Base-by-base conservation (phyloP, 1,284 basidiomycete genomes). In the Leccinum brunneo-olivaceum region DNA sequence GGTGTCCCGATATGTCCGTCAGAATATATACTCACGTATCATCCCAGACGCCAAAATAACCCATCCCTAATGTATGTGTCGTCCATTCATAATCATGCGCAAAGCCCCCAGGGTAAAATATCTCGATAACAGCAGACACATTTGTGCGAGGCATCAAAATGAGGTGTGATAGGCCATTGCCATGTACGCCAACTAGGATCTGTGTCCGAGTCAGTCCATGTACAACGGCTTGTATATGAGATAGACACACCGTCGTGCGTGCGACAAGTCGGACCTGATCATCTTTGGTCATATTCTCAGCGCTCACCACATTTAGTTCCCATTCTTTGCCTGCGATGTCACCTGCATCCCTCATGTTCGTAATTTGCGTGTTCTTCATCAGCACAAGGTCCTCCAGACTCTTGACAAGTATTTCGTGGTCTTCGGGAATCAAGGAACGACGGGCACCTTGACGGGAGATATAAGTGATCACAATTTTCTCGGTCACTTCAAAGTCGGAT, bases 21-120 rank as follows among this genome's bases (percentile, higher is more conserved):
- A 23, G n/a, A 34, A 41, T 6, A 30, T 2, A 20, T 3, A 72
- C 78, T 52, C 56, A 83, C 77, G 76, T 76, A 63, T 84, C 76
- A 49, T 84, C 81, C 85, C 87, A 89, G 45, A 90, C 71, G 2
- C 79, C 81, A 54, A 80, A 84, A 63, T 90, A 79, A n/a, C 64
- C 70, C 69, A 88, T 81, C 9, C 83, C 83, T 19, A 90, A 65
- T 0, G 84, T 78, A 28, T 76, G 67, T 1, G 85, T 65, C 2
- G 81, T 83, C 77, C 80, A 84, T 60, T 87, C 77, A 58, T 90
- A 91, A 60, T 90, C 87, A 53, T 83, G 76, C 27, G 87, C 82
- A 61, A 87, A 91, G 0, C 88, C 89, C 5, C 63, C 69, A 5
- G 85, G 83, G 55, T 71, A 85, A 66, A 90, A 88, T 33, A 92